Evolutionary conservation across 1,139 yeast species (phyloP), one percentile per base, ranked within the genome.

Genomic region (Tardiomyces depauwii): DNA sequence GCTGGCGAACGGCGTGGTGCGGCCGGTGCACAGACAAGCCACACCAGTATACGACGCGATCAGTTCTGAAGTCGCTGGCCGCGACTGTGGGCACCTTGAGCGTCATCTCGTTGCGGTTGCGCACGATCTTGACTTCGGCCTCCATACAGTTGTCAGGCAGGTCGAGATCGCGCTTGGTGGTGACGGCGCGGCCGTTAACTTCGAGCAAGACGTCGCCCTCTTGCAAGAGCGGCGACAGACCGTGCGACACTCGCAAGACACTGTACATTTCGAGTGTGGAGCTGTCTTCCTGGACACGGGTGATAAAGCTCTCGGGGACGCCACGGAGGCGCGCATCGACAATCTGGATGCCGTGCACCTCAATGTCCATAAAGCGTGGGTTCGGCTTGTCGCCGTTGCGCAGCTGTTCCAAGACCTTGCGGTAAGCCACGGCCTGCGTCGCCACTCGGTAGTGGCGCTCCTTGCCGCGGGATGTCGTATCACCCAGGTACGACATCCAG

Each of bases 401-500:
- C 51, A 85, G 72, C 40, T 71, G 67, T 21, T 72, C 67, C 40
- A 87, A 70, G 2, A 85, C 81, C 46, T 73, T 70, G 47, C 67
- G 59, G 18, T 87, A 72, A 50, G 85, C 85, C 9, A 81, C 75
- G 2, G 75, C 65, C 61, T 86, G 95, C 45, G 88, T 65, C n/a
- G 95, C 96, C 75, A 86, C 80, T 47, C 84, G 73, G 61, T 82
- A 85, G 51, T 78, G 71, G 42, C 76, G 70, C 52, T 82, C 88
- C 39, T 70, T 64, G 12, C 67, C 67, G 25, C 73, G 76, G 41
- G 75, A 72, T 47, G 70, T 68, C 46, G 76, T 74, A 55, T 85
- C 95, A 18, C 94, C 95, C 49, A 85, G 70, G 59, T 78, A 86
- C 1, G 91, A 74, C 52, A 87, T 65, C 96, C 96, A 88, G 47